Percentiles rank a stretch among this genome's conserved stretches.
Conservation (phyloP, 2,329 filamentous ascomycete genomes). For the Hypoxylon sp. region DNA sequence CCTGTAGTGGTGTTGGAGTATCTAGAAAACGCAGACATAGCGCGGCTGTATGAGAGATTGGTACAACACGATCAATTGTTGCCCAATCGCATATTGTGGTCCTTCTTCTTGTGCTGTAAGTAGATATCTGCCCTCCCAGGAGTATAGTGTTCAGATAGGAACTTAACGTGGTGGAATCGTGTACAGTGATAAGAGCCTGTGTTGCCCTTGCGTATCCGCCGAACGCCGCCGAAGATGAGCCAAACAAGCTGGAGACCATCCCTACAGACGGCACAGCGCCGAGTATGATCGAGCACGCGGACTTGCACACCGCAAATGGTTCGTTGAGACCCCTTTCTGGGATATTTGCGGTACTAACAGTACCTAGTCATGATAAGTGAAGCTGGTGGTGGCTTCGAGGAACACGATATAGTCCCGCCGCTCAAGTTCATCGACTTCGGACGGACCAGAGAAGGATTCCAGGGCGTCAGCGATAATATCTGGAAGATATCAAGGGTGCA, state of each 20-base stretch:
- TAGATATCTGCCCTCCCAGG: neutral
- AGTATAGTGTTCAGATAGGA: neutral
- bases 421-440: slow-evolving; percentile 40
- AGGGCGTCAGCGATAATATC: slow-evolving; percentile 17
- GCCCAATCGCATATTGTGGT: slow-evolving; percentile 35
- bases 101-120: slow-evolving; percentile 34
- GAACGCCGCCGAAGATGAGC: slow-evolving; percentile 10
- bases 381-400: slow-evolving; percentile 11
- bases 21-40: slow-evolving; percentile 26
- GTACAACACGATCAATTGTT: slow-evolving; percentile 11
- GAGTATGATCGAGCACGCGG: slow-evolving; percentile 27
- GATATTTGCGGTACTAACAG: slow-evolving; percentile 1
- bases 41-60: slow-evolving; percentile 9
- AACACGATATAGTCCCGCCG: slow-evolving; percentile 27
- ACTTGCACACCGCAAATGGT: slow-evolving; percentile 27
- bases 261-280: slow-evolving; percentile 25
- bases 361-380: slow-evolving; percentile 31
- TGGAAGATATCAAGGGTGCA: slow-evolving; percentile 24
- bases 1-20: slow-evolving; percentile 33
- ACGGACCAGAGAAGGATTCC: slow-evolving; percentile 8
- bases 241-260: slow-evolving; percentile 24
- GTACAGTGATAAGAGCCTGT: slow-evolving; percentile 34
- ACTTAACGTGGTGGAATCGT: neutral
- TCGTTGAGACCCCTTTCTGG: neutral
- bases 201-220: slow-evolving; percentile 30